Base-by-base conservation (phyloP, 2,329 filamentous ascomycete species). In the Ceratocystis lukuohia region DNA sequence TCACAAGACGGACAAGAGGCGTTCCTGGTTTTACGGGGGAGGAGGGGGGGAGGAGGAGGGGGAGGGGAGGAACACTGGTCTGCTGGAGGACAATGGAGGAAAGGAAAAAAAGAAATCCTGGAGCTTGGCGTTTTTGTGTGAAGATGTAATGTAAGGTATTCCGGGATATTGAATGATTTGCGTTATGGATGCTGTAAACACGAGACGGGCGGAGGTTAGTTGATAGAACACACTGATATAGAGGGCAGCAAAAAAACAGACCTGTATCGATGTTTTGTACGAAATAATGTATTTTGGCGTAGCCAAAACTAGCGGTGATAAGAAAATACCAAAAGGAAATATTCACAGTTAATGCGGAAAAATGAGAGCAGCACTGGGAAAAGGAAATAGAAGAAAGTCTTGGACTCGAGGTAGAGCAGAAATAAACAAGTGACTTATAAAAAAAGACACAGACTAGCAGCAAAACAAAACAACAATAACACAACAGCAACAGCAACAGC, bases 401-500 rank as follows among this genome's bases (percentile, higher is more conserved):
- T 28, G 20, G 5, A 25, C 48, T 25, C 44, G 7, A 44, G 61
- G 56, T 7, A 48, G 37, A 25, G 17, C 5, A 57, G n/a, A 15
- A 53, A 50, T 17, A 56, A 45, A n/a, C 15, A 44, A 50, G 20
- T 25, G 28, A 59, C 53, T 20, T 59, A 33, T n/a, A 37, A 57
- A 44, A 44, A 61, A 17, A 57, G 7, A n/a, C 30, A 3, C 20
- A 44, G n/a, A 20, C 25, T 3, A 12, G 50, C 2, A 53, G 6
- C 7, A n/a, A 6, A 30, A 25, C 30, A 33, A 65, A 61, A 33
- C 20, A 25, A 66, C 28, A 63, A 66, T 20, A 50, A 28, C 8
- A 79, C 59, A 33, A 17, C 20, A 7, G 10, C 48, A 20, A 10
- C 20, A 30, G 20, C 25, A 33, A 10, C 20, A 30, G 20, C 25